Evolutionary conservation across 2,329 filamentous ascomycete genomes (phyloP), one percentile per base, ranked within the genome.

Genomic region (Colletotrichum camelliae): DNA sequence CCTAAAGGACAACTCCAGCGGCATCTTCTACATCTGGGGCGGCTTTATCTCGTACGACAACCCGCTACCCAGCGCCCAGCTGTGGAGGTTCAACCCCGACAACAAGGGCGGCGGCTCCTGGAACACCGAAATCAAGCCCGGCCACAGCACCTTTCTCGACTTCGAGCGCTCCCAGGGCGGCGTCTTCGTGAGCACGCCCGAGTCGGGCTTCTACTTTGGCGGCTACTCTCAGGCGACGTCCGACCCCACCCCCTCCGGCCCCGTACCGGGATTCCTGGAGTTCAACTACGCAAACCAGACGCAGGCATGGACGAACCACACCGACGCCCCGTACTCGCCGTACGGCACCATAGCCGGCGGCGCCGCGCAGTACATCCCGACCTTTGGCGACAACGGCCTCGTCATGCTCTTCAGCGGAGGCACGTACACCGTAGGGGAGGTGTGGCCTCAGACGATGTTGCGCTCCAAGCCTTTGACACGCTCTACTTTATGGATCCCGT

Each of bases 1-100:
- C 12, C 67, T 77, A 55, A 69, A 68, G 33, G 39, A 67, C 43
- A 52, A 68, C 29, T 58, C 70, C 21, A 57, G 70, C 10, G 29
- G 27, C 31, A 55, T 65, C 7, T 77, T 78, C 62, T 78, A 78
- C 62, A 77, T 78, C n/a, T 78, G 76, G 76, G 77, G 77, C 39
- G 77, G 77, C 13, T 27, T 60, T 55, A 16, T 65, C n/a, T 72
- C 68, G 1, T 69, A 74, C 57, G 9, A 31, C 68, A 58, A 57
- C 39, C 31, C 29, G 2, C 48, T 72, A 10, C 65, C 67, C 6
- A n/a, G 58, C 21, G 31, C 75, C n/a, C 33, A 58, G 21, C 67
- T 75, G 18, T 78, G 77, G 77, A 67, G 58, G 52, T 78, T 78
- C 60, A 58, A 35, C 55, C 35, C 74, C 29, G 69, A 77, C 39